Base-by-base conservation (phyloP, 768 basidiomycete species). In the Tremella mesenterica region DNA sequence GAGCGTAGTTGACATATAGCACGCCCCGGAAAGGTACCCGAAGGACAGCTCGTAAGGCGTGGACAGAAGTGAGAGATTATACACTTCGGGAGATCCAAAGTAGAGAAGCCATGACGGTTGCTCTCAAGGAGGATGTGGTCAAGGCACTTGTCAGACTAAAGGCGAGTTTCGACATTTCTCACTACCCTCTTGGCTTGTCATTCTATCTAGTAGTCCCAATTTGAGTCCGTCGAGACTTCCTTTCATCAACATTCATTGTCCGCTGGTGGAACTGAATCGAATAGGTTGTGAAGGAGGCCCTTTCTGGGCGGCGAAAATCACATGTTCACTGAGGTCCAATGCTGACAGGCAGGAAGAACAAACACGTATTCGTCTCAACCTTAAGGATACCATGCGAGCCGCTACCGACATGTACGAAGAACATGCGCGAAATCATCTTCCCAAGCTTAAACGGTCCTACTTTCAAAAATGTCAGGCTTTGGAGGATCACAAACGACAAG, bases 381-480 rank as follows among this genome's bases (percentile, higher is more conserved):
- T 95, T 71, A 88, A 86, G 70, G 90, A 93, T 65, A 90, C 92
- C 68, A 73, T 92, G 51, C 90, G 88, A 71, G 82, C 82, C 8
- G 87, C 89, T 0, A 76, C 77, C n/a, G 65, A 67, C 50, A 81
- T 85, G 29, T 90, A 93, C 71, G 80, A 80, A 28, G 90, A 93
- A 28, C 90, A 83, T 66, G 83, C 83, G 10, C 87, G 88, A 66
- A 81, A 78, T 50, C 76, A 79, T n/a, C 76, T 92, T 8, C 90
- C 90, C 1, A 85, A 82, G 63, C 74, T 92, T 48, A 91, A 88
- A 75, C 78, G 81, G 46, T 74, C 79, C 36, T 95, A 95, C 69
- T 72, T 81, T 21, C 88, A 84, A 76, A 91, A 88, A 73, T 88
- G 86, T 67, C 81, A 84, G 45, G 88, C 91, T 60, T 83, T 86